Base-by-base conservation (phyloP, 2,329 filamentous ascomycete species). In the Colletotrichum euphorbiae region DNA sequence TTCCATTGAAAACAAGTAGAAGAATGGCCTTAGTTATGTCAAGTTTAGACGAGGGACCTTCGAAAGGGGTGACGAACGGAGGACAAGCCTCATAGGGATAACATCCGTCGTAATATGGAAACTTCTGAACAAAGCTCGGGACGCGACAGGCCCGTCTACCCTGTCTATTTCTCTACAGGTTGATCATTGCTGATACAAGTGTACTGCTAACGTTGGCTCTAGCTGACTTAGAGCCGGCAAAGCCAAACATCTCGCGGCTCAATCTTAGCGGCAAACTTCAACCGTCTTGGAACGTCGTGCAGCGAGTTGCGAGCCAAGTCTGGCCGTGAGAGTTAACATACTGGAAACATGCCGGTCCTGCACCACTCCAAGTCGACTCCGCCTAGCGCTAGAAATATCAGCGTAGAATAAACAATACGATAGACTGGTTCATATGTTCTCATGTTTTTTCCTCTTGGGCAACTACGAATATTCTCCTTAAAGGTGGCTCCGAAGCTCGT, bases 401-500 rank as follows among this genome's bases (percentile, higher is more conserved):
- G 40, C 15, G 21, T 15, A 40, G 36, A 50, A 51, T 36, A 54
- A 28, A 17, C 43, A 46, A 43, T n/a, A 11, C 17, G 31, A 31
- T 17, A 50, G 17, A 1, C 15, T 11, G 21, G 19, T 46, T 54
- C 21, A 17, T 46, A 38, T 7, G 31, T 12, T 21, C n/a, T n/a
- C 40, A 31, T 31, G 48, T 51, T 9, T 21, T 61, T 57, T 45
- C 61, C 42, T 40, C 42, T 54, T 51, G 45, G 21, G 43, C 54
- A 58, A 38, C 31, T 58, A 31, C 38, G 51, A 43, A 17, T 13
- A 42, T 45, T 52, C 19, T 42, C 31, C 1, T 19, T 55, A 70
- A n/a, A 64, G 51, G 24, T 69, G 69, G 19, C 61, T 59, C 43
- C 50, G 67, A 28, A 79, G 60, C 69, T 80, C 77, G 50, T 74